Evolutionary conservation across 2,329 filamentous ascomycete genomes (phyloP), one percentile per base, ranked within the genome.

Genomic region (Tolypocladium nubicola): DNA sequence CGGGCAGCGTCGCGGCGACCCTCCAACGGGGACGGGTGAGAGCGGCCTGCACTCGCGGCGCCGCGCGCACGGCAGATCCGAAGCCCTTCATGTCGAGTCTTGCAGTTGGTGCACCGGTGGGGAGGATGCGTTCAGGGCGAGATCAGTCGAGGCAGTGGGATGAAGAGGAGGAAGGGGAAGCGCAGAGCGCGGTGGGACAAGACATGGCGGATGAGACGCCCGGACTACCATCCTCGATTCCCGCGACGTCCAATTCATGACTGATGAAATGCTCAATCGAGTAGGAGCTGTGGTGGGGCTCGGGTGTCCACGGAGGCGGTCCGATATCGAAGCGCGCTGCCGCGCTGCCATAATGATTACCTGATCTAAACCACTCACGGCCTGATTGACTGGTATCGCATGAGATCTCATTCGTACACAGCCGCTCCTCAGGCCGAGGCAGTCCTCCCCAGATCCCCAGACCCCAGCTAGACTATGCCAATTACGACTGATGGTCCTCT

Each of bases 31-130:
- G 61, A 54, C 52, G 57, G 58, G 64, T 56, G 56, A 61, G 62
- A 1, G 47, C 8, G 19, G 47, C 47, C 47, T 52, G 47, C 52
- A 65, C 56, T 53, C 65, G 66, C 61, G 68, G 65, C 57, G 66
- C 64, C 53, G 66, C 67, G 66, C 68, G 66, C 55, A 64, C 60
- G 56, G 67, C 62, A 61, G 67, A 66, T 61, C 14, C 54, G 43
- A 54, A 57, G 14, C 45, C 47, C 47, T 26, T 56, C 55, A 54
- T 53, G 30, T 47, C 49, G 41, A 43, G 23, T 54, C 23, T 21
- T 16, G 30, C 35, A n/a, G 59, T 57, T 35, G 54, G 53, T 38
- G 54, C 53, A 53, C 30, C 14, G 57, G 54, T 37, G 58, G 40
- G 49, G 30, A 37, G 55, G 40, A 49, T 26, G 56, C 37, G 55